Conservation (phyloP, 176 grass and related monocot genomes). For the Aechmea fasciata region DNA sequence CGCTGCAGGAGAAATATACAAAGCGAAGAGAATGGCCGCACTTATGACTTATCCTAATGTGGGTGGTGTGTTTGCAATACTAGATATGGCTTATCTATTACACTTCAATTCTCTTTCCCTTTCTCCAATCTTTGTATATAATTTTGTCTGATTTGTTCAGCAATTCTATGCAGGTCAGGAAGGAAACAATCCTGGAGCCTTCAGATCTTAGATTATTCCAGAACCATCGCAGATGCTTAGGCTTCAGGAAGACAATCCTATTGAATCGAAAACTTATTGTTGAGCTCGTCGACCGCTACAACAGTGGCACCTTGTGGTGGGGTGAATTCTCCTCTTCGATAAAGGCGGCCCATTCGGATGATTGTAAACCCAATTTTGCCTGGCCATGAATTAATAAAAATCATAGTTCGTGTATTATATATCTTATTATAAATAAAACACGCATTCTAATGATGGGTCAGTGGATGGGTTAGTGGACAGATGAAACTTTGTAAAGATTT, state of each 20-base stretch:
- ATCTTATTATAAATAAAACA: too few relatives aligned
- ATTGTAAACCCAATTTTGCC: too few relatives aligned
- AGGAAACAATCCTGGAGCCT: slow-evolving; percentile 67
- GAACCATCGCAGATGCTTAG: slow-evolving; percentile 93
- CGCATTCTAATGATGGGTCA: too few relatives aligned
- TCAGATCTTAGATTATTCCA: slow-evolving; percentile 84
- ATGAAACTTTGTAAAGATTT: too few relatives aligned
- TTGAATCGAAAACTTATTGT: slow-evolving; percentile 74
- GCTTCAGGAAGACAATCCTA: slow-evolving; percentile 78
- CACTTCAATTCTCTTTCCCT: background rate
- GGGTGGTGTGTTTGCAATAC: slow-evolving; percentile 55
- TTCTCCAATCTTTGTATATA: background rate
- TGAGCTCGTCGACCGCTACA: slow-evolving; percentile 59
- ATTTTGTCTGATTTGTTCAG: background rate
- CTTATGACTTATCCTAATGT: slow-evolving; percentile 76
- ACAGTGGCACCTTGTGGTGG: slow-evolving; percentile 62
- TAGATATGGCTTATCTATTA: background rate
- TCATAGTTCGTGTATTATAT: too few relatives aligned
- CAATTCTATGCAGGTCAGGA: slow-evolving; percentile 52
- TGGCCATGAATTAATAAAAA: too few relatives aligned
- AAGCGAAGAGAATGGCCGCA: slow-evolving; percentile 60
- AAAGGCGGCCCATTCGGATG: slow-evolving; percentile 52
- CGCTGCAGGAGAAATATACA: slow-evolving; percentile 86
- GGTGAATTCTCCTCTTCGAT: slow-evolving; percentile 68
- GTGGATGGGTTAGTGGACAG: background rate